A percentile compares a stretch with the other conserved stretches of the same genome.
These are phyloP conservation scores for Penicillium malachiteum DNA, from an alignment of 495 filamentous ascomycete species.

Conservation along the genomic window DNA sequence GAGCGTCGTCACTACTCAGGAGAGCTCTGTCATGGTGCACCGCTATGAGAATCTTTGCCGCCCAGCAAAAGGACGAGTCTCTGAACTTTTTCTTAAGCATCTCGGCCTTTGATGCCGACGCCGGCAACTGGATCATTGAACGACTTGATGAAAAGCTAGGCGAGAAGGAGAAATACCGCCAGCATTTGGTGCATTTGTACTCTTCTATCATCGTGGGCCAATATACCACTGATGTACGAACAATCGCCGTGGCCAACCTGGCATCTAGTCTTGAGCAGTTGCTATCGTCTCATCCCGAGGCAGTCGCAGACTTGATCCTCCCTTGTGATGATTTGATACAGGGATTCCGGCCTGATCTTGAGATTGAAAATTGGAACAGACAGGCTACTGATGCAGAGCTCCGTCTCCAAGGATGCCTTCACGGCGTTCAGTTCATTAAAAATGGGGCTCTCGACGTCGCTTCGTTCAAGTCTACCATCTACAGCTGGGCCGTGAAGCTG, in stretches of 20 bases:
- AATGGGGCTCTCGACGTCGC: constrained; percentile 7
- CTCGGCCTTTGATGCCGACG: constrained; percentile 36
- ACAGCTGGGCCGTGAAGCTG: constrained; percentile 33
- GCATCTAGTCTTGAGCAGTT: constrained; percentile 31
- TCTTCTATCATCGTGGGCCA: constrained; percentile 30
- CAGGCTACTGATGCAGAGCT: constrained; percentile 44
- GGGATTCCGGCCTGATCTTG: constrained; percentile 23
- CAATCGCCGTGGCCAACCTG: constrained; percentile 34
- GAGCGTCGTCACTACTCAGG: constrained; percentile 41
- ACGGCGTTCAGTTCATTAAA: constrained; percentile 53
- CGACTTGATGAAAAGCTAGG: constrained; percentile 27
- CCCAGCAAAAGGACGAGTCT: constrained; percentile 17
- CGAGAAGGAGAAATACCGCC: constrained; percentile 19
- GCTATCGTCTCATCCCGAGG: constrained; percentile 18
- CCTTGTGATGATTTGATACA: constrained; percentile 27
- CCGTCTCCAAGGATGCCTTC: constrained; percentile 54
- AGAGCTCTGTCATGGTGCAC: constrained; percentile 40
- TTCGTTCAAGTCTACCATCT: constrained; percentile 21
- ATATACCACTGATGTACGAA: constrained; percentile 30
- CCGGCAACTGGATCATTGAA: constrained; percentile 41
- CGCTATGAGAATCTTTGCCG: constrained; percentile 27
- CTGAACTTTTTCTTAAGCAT: constrained; percentile 26
- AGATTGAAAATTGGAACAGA: constrained; percentile 37
- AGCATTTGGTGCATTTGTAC: constrained; percentile 29
- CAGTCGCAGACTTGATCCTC: constrained; percentile 15